Conservation (phyloP, 2,329 filamentous ascomycete genomes). For the Talaromyces marneffei region DNA sequence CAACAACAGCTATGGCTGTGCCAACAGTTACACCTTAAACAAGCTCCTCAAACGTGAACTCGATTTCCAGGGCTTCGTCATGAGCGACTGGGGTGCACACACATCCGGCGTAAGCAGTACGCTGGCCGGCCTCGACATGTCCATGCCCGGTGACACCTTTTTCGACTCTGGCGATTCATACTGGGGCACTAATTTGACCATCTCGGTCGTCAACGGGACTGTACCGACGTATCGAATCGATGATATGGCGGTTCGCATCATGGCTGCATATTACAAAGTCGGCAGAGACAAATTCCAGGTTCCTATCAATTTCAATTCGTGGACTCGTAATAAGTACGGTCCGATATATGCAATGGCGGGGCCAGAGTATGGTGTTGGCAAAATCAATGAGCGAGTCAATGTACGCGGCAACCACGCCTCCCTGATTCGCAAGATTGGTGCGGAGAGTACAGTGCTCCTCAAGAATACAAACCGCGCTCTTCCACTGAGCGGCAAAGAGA, state of each 20-base stretch:
- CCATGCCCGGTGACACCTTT: conserved; percentile 73
- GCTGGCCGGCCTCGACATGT: conserved; percentile 70
- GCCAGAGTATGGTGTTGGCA: conserved; percentile 53
- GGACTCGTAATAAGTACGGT: conserved; percentile 71
- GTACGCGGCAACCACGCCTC: conserved; percentile 67
- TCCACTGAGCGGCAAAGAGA: conserved; percentile 65
- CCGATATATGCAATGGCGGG: conserved; percentile 59
- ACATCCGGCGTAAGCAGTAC: conserved; percentile 63
- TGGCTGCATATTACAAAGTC: conserved; percentile 60
- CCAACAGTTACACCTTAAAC: conserved; percentile 57
- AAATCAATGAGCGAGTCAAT: conserved; percentile 75
- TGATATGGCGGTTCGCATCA: conserved; percentile 82
- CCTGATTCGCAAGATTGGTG: conserved; percentile 69
- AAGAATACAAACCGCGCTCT: conserved; percentile 64
- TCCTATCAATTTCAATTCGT: conserved; percentile 79
- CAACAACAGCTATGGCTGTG: conserved; percentile 63
- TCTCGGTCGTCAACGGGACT: conserved; percentile 83
- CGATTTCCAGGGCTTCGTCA: conserved; percentile 65
- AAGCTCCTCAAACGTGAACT: conserved; percentile 64
- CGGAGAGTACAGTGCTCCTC: conserved; percentile 77
- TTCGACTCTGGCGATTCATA: conserved; percentile 69
- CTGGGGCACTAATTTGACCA: conserved; percentile 83
- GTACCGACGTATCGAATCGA: conserved; percentile 81
- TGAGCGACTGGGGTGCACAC: conserved; percentile 71
- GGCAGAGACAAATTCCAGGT: conserved; percentile 48